Conservation (phyloP, 2,329 filamentous ascomycete genomes). For the Hypoxylon sp. region DNA sequence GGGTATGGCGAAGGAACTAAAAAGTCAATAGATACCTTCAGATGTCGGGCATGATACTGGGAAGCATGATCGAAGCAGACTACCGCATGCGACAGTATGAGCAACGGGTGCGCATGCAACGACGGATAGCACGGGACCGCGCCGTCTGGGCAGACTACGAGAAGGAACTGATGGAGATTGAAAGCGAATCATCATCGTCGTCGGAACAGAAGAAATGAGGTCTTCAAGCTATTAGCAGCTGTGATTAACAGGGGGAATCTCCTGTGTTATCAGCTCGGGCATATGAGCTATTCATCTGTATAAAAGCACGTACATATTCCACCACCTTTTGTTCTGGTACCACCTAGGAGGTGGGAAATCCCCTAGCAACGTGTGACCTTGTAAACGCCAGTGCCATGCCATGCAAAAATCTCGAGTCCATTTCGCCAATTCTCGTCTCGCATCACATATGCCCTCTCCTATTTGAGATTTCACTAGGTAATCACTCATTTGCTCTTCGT, state of each 20-base stretch:
- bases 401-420: constrained; percentile 43
- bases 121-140: constrained; percentile 72
- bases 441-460: not conserved
- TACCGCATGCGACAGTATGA: constrained; percentile 75
- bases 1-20: constrained; percentile 1
- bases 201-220: constrained; percentile 44
- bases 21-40: constrained; percentile 75
- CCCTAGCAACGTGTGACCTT: constrained; percentile 26
- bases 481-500: constrained; percentile 33
- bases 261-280: constrained; percentile 12
- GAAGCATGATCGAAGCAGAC: constrained; percentile 82
- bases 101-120: constrained; percentile 72
- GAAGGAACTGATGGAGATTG: constrained; percentile 66
- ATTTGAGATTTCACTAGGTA: not conserved
- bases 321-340: constrained; percentile 29
- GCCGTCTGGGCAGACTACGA: constrained; percentile 78
- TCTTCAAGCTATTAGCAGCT: not conserved
- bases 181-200: constrained; percentile 50
- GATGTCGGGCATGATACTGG: constrained; percentile 88
- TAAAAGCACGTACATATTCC: constrained; percentile 41
- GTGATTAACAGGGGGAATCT: not conserved
- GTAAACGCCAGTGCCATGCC: constrained; percentile 51
- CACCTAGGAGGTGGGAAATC: constrained; percentile 20
- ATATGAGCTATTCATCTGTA: constrained; percentile 24
- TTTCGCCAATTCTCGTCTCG: constrained; percentile 7